Base-by-base conservation (phyloP, 495 filamentous ascomycete genomes). In the Lasiosphaeris hirsuta region DNA sequence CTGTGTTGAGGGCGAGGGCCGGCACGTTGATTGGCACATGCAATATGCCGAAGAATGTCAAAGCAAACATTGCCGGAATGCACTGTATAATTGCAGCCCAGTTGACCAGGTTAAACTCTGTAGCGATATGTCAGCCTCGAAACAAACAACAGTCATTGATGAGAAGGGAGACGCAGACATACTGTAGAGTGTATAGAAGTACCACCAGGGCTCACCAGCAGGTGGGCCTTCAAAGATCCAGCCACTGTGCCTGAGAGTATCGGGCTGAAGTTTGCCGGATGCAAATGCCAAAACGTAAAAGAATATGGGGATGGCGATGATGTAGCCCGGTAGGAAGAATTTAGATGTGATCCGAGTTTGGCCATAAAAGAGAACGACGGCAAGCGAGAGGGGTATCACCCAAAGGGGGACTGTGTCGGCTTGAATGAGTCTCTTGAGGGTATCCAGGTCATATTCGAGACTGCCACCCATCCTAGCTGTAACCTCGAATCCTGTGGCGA, bases 11-110 rank as follows among this genome's bases (percentile, higher is more conserved):
- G 1, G 88, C 94, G 14, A 98, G 70, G 3, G 94, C 92, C 6
- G 94, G 94, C 14, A 97, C 90, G 69, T 98, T 97, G 72, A 98
- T 98, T 0, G 94, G 95, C 7, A 97, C 94, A 68, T 98, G 95
- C 10, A 98, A 82, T 43, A 98, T 85, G 41, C 93, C 93, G 67
- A 98, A 98, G 77, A 98, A 97, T 0, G 95, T 96, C 54, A 98
- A 74, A 2, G 95, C 94, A 69, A 97, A 88, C 92, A 97, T 97
- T 10, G 95, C 91, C 0, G 95, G 94, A 17, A 96, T 79, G 0
- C 87, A 91, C 51, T 89, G 84, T 19, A 78, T 69, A 56, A 98
- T 79, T 18, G 95, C 94, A 17, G 73, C 73, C 89, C 90, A 96
- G 64, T 95, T 81, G 4, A 67, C 51, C 4, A 44, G 38, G 34